Evolutionary conservation across 768 basidiomycete species (phyloP), one percentile per base, ranked within the genome.

Genomic region (Rhodocollybia butyracea): DNA sequence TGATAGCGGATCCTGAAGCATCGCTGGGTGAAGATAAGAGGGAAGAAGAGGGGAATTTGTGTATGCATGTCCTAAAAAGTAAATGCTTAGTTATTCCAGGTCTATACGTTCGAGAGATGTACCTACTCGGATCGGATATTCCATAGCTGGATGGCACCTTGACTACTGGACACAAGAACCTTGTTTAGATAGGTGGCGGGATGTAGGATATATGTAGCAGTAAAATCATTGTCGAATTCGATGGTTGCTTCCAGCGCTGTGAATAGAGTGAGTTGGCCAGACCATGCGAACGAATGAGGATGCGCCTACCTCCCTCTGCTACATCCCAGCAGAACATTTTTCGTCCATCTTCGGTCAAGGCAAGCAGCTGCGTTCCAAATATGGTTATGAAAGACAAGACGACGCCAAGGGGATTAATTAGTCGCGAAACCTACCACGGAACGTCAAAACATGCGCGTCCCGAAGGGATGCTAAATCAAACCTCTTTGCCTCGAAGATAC

Each of bases 161-260:
- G 80, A 54, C 74, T 80, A 62, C 92, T 91, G 3, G 87, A 84
- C 11, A 98, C 82, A 1, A 98, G 76, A 1, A 98, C 78, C 73
- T 99, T 99, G 76, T 99, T 98, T 48, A 99, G 70, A 70, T 98
- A 98, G 12, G 97, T 98, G 1, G 94, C 88, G 2, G 97, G 97
- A 67, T 99, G 97, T 5, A 97, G 77, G 40, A 97, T 74, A 26
- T 78, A 79, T 4, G 84, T 88, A n/a, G 95, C 95, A 1, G 86
- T 88, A 68, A 98, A 98, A 19, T 81, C 84, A 6, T 81, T 64
- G 46, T 94, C 89, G 63, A 99, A 96, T 40, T 84, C 77, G 46
- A 98, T 82, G 3, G 82, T 82, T 3, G 80, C 76, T 47, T 86
- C 77, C 27, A 91, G 68, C 48, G 79, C 89, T 88, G 55, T 3